phyloP scores from a whole-genome alignment of 108 stramenopile species.

The Nitzschia sp. region DNA sequence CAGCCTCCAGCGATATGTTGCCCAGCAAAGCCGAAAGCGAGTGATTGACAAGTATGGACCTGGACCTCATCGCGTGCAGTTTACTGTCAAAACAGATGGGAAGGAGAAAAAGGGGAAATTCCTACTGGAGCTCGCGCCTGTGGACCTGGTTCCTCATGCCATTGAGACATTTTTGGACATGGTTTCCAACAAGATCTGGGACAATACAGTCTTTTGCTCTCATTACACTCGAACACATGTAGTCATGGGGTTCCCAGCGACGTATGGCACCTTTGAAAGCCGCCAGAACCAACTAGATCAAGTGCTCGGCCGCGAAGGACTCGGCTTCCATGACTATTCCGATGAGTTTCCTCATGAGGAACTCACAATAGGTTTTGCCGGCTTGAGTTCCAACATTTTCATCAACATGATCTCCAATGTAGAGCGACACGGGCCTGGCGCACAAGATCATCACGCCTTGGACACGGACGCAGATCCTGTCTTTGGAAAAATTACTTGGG shows the following conservation, averaged over 20 bases:
- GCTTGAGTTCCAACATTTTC: slow-evolving; percentile 81
- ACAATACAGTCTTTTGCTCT: slow-evolving; percentile 61
- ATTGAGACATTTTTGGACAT: slow-evolving; percentile 74
- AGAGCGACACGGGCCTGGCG: slow-evolving; percentile 75
- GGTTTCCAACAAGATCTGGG: slow-evolving; percentile 55
- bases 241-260: slow-evolving; percentile 49
- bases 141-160: slow-evolving; percentile 68
- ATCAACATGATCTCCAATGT: slow-evolving; percentile 78
- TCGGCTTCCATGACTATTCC: slow-evolving; percentile 77
- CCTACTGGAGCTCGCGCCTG: slow-evolving; percentile 57
- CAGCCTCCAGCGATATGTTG: slow-evolving; percentile 27
- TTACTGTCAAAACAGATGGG: slow-evolving; percentile 31
- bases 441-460: slow-evolving; percentile 62
- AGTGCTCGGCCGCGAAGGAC: slow-evolving; percentile 30
- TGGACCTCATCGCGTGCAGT: slow-evolving; percentile 63
- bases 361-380: slow-evolving; percentile 79
- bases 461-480: slow-evolving; percentile 85
- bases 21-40: slow-evolving; percentile 33
- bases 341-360: slow-evolving; percentile 55
- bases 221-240: slow-evolving; percentile 57
- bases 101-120: slow-evolving; percentile 23
- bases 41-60: slow-evolving; percentile 51
- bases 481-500: slow-evolving; percentile 70
- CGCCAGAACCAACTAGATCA: slow-evolving; percentile 40
- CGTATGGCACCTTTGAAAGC: slow-evolving; percentile 21